Evolutionary conservation across 2,329 filamentous ascomycete genomes (phyloP).

Genomic region (Beauveria rudraprayagi): DNA sequence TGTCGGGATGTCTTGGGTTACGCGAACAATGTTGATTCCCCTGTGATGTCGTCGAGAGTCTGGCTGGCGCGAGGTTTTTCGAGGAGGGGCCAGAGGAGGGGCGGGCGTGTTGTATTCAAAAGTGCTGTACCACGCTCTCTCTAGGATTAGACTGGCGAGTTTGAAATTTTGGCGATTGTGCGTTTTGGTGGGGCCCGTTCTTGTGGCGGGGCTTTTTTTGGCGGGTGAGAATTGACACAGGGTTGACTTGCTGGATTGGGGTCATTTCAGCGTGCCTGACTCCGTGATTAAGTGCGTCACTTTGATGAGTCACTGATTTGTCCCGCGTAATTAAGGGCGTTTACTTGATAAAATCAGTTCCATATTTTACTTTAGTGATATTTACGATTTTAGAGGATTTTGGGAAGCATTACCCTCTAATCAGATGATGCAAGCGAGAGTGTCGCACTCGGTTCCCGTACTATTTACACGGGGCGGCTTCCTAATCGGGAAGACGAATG

Average conservation of each 20-base stretch:
- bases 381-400: too few species aligned
- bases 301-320: background rate
- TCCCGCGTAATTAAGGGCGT: too few species aligned
- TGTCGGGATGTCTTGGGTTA: constrained; percentile 24
- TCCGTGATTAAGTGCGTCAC: background rate
- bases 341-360: too few species aligned
- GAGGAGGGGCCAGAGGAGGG: constrained; percentile 8
- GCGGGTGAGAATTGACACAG: background rate
- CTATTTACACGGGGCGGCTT: too few species aligned
- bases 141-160: constrained; percentile 18
- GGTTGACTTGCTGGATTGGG: background rate
- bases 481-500: too few species aligned
- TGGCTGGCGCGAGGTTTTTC: constrained; percentile 2
- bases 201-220: constrained; percentile 9
- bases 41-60: background rate
- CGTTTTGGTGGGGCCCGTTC: constrained; percentile 34
- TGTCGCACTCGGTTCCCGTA: too few species aligned
- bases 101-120: constrained; percentile 4
- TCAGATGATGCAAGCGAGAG: too few species aligned
- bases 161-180: constrained; percentile 39
- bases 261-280: background rate
- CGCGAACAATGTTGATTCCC: background rate
- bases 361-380: too few species aligned
- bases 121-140: background rate
- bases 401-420: too few species aligned